phyloP scores from a whole-genome alignment of 495 filamentous ascomycete species.

The Penicillium subrubescens region DNA sequence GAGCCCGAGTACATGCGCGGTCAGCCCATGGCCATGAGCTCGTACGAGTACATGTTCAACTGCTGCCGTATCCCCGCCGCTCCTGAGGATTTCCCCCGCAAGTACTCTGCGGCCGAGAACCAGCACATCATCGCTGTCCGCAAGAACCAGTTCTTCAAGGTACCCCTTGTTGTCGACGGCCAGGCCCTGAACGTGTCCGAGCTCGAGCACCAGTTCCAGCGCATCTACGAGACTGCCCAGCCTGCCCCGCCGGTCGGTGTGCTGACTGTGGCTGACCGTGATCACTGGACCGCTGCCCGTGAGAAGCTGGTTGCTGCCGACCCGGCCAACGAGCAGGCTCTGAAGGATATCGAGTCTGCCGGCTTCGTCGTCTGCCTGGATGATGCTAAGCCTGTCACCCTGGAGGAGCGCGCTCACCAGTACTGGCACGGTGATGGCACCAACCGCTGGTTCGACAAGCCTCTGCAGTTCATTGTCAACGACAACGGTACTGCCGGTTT shows the following conservation, averaged over 20 bases:
- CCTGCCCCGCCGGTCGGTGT: conserved; percentile 75
- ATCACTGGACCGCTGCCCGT: conserved; percentile 87
- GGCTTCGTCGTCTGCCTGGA: conserved; percentile 95
- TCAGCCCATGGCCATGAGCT: conserved; percentile 94
- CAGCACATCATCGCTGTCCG: conserved; percentile 86
- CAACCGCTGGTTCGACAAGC: conserved; percentile 99
- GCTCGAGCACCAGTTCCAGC: conserved; percentile 83
- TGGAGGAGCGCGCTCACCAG: conserved; percentile 91
- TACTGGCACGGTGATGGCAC: conserved; percentile 98
- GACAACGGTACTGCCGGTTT: conserved; percentile 98
- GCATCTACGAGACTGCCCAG: conserved; percentile 77
- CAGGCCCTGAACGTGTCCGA: conserved; percentile 82
- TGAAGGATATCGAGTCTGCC: conserved; percentile 84
- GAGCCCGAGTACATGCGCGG: conserved; percentile 99
- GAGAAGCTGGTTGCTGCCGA: conserved; percentile 72
- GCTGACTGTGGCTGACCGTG: conserved; percentile 88
- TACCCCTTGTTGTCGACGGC: conserved; percentile 73
- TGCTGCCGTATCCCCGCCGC: conserved; percentile 82
- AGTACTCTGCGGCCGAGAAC: conserved; percentile 72
- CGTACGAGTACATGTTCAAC: conserved; percentile 99
- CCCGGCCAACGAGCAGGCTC: conserved; percentile 70
- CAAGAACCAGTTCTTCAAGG: conserved; percentile 96
- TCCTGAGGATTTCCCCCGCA: conserved; percentile 79
- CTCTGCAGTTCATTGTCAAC: conserved; percentile 95
- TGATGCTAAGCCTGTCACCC: conserved; percentile 86